These are phyloP conservation scores for Eutrema japonicum DNA, from an alignment of 345 rosid genomes.

Conservation along the genomic window DNA sequence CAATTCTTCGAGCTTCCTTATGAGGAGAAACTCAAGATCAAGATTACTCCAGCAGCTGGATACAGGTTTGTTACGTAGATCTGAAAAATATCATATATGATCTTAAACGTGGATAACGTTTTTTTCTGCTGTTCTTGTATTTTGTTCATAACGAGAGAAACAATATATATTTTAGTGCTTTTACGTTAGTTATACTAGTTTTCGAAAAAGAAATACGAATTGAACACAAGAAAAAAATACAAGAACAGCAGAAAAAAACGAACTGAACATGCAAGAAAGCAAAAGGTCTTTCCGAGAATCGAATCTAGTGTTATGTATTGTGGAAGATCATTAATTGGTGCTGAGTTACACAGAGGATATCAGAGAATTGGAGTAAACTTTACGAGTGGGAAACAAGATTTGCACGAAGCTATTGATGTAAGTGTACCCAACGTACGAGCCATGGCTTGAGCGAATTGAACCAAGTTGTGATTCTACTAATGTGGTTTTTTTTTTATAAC, in stretches of 20 bases:
- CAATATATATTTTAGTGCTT: neutral
- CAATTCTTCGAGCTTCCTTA: constrained; percentile 59
- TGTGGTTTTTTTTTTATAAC: neutral
- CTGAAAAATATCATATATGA: neutral
- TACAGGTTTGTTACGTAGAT: constrained; percentile 56
- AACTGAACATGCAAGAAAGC: too few relatives aligned
- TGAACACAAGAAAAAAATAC: too few relatives aligned
- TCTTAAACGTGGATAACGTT: neutral
- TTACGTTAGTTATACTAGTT: too few relatives aligned
- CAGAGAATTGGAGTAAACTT: constrained; percentile 72
- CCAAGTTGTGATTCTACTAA: neutral
- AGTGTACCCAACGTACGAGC: constrained; percentile 4
- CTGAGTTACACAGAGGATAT: constrained; percentile 63
- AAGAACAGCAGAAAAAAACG: too few relatives aligned
- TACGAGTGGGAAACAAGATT: constrained; percentile 67
- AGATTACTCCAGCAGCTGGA: constrained; percentile 68
- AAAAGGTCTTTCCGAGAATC: too few relatives aligned
- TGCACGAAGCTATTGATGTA: constrained; percentile 76
- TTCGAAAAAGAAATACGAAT: too few relatives aligned
- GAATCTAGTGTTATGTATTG: too few relatives aligned
- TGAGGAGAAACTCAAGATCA: constrained; percentile 67
- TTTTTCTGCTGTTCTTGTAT: neutral
- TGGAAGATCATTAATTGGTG: neutral
- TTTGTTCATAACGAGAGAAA: neutral
- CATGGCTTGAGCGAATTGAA: neutral